Evolutionary conservation across 371 early-diverging fungal species (phyloP), one percentile per base, ranked within the genome.

Genomic region (Phascolomyces articulosus): DNA sequence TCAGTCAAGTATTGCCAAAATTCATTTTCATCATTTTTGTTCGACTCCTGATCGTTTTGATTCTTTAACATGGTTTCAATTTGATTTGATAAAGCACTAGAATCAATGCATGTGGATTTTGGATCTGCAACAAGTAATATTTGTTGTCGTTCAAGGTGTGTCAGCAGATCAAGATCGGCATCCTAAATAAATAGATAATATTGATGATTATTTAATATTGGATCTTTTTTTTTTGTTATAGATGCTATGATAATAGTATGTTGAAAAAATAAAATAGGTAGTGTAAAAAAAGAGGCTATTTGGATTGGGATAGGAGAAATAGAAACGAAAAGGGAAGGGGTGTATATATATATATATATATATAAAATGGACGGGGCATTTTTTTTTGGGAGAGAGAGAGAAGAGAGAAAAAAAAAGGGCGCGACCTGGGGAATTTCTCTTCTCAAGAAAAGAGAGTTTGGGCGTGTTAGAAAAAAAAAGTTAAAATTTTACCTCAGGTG

Each of bases 81-180:
- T 40, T 28, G 28, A 15, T 4, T 11, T 56, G 31, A 56, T 29
- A 58, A 34, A 4, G 15, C 41, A 20, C 41, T 34, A n/a, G 84
- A 79, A 69, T 85, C 83, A 41, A 85, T 85, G 62, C 82, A 85
- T 31, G 85, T 63, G 0, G 86, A 76, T 69, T 87, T 85, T 10
- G 85, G 86, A 58, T 87, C 86, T 27, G 81, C 84, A 44, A 80
- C 76, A 44, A 87, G 71, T 58, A 83, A 64, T 4, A 76, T 78
- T 65, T 87, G 85, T 68, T 87, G 88, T 60, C 80, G 76, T 62
- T 87, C 88, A 21, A 87, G 56, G 11, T 78, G 83, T 29, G 82
- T 80, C 63, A 85, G 65, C 58, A 87, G 64, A 66, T 83, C 84
- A 28, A 82, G 75, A 40, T 80, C 84, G 13, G 85, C 79, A 57